phyloP scores from a whole-genome alignment of 305 asterid genomes.

The Fraxinus greggii region DNA sequence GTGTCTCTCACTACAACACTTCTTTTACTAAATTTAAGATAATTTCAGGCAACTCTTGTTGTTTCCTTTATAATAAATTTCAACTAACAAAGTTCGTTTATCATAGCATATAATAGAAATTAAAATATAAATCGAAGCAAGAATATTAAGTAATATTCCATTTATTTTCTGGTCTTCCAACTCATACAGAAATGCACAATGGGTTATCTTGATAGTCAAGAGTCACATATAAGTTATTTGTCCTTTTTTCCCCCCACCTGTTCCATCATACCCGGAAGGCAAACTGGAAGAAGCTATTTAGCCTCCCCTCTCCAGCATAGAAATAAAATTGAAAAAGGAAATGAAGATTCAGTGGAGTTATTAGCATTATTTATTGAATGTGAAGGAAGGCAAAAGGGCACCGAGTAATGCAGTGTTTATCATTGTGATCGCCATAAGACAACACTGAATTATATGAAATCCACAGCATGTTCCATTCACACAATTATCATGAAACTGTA shows the following conservation, averaged over 20 bases:
- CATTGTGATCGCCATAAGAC: background rate
- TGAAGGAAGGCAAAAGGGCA: background rate
- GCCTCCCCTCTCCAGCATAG: background rate
- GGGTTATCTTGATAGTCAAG: background rate
- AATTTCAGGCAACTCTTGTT: background rate
- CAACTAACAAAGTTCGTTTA: background rate
- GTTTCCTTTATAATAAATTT: background rate
- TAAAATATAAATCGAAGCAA: background rate
- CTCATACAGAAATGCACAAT: background rate
- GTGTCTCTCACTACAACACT: background rate
- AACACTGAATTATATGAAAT: background rate
- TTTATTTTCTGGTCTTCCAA: background rate
- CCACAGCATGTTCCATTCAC: background rate
- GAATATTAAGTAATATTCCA: background rate
- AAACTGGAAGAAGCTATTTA: background rate
- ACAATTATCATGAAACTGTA: background rate
- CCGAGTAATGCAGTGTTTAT: background rate
- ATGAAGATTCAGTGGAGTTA: background rate
- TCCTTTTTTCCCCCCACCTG: background rate
- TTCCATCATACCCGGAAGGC: background rate
- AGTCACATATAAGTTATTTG: background rate
- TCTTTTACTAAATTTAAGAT: background rate
- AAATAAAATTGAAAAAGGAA: background rate
- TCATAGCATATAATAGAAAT: background rate
- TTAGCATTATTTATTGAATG: background rate